Evolutionary conservation across 2,329 filamentous ascomycete species (phyloP).

Genomic region (Chrysoporthe cubensis): DNA sequence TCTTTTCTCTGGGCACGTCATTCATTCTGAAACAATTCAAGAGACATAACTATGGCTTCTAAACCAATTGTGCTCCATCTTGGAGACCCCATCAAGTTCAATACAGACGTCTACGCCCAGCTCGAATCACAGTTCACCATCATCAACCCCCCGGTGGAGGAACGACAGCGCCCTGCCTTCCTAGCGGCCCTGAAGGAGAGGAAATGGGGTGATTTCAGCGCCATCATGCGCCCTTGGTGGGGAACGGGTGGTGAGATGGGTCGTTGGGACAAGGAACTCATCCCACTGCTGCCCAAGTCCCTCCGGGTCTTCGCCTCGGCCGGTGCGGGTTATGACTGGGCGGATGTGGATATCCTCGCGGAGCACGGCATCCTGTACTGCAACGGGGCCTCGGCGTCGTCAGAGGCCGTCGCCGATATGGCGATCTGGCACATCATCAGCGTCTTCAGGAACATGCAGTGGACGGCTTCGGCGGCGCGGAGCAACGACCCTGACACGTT

Average conservation of each 20-base stretch:
- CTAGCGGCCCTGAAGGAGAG: constrained; percentile 42
- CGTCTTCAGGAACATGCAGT: constrained; percentile 61
- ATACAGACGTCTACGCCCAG: constrained; percentile 36
- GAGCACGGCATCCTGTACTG: constrained; percentile 58
- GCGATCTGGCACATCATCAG: constrained; percentile 63
- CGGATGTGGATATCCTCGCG: constrained; percentile 49
- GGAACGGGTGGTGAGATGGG: constrained; percentile 69
- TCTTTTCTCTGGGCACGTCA: too few relatives aligned
- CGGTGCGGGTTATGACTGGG: constrained; percentile 70
- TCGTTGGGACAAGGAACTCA: constrained; percentile 63
- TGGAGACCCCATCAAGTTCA: constrained; percentile 39
- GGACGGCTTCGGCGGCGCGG: constrained; percentile 56
- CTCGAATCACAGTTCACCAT: constrained; percentile 39
- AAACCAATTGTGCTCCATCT: constrained; percentile 39
- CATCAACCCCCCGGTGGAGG: constrained; percentile 41
- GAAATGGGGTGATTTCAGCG: constrained; percentile 48
- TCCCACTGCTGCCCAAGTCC: constrained; percentile 55
- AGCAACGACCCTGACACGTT: constrained; percentile 47
- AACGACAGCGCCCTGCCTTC: constrained; percentile 44
- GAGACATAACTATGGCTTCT: neutral
- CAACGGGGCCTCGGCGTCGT: constrained; percentile 63
- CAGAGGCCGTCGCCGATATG: constrained; percentile 65
- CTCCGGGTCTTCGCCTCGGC: constrained; percentile 66
- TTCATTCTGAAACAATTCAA: too few relatives aligned
- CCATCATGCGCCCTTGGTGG: constrained; percentile 63